Base-by-base conservation (phyloP, 768 basidiomycete genomes). In the Lepiota subincarnata region DNA sequence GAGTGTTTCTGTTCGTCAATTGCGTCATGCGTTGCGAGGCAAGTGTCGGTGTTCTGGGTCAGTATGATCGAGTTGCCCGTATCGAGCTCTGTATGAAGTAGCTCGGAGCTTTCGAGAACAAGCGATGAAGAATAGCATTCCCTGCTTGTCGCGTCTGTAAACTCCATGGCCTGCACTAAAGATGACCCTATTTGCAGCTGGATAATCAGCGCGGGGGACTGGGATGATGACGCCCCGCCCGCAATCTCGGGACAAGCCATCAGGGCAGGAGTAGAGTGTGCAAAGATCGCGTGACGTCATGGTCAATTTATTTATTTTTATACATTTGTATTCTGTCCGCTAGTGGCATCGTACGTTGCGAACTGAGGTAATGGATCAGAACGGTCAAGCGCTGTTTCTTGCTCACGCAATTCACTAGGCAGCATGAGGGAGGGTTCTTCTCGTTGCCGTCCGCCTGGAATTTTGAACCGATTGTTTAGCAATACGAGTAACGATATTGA, bases 391-490 rank as follows among this genome's bases (percentile, higher is more conserved):
- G 41, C 19, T 11, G 41, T 51, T 14, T 43, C 50, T 13, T 35
- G 40, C 28, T 18, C 41, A 11, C 11, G 26, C 12, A 42, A 11
- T 35, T 42, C 31, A 19, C 40, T 42, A n/a, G 39, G 50, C 5
- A 43, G 20, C 12, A 43, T 24, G 18, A 50, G 41, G 13, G 28
- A 43, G 4, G 50, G 34, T 12, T 16, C 50, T 3, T 42, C 40
- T 14, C 31, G 19, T 7, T 36, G 24, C 7, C 24, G 28, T 22
- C 57, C 52, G 14, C 53, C 57, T 16, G 48, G 41, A 28, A 55
- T 47, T 14, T 45, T 19, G 5, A 48, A 14, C 16, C 51, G 48
- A 34, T 37, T 60, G 42, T 59, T 57, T 28, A 57, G 26, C 4
- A 48, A 14, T 12, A 18, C 50, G n/a, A 57, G 26, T 26, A 57